A percentile compares a stretch with the other conserved stretches of the same genome.
These are phyloP conservation scores for Chaetomium olivaceum DNA, from an alignment of 2,329 filamentous ascomycete genomes.

Conservation along the genomic window DNA sequence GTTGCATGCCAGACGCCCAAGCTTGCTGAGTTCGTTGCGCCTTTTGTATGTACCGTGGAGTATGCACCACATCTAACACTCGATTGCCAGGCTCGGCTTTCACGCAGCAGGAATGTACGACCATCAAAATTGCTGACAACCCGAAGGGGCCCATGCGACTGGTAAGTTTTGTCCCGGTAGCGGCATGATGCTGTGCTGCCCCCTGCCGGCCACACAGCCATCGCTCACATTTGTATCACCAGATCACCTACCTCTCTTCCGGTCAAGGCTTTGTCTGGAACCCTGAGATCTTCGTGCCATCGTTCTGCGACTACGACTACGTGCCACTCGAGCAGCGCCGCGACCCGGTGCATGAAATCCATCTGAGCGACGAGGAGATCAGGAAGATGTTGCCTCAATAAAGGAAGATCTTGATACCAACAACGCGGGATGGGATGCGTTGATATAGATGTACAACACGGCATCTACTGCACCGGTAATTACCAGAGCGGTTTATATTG, in stretches of 20 bases:
- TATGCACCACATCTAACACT: slow-evolving; percentile 35
- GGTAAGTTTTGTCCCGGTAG: slow-evolving; percentile 48
- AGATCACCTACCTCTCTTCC: slow-evolving; percentile 79
- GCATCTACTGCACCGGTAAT: background rate
- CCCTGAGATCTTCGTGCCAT: slow-evolving; percentile 80
- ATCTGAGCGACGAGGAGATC: slow-evolving; percentile 74
- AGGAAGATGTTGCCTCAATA: slow-evolving; percentile 67
- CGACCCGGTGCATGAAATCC: slow-evolving; percentile 77
- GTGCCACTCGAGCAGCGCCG: slow-evolving; percentile 72
- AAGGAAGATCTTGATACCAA: slow-evolving; percentile 22
- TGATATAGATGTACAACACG: slow-evolving; percentile 11
- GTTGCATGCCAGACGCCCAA: slow-evolving; percentile 58
- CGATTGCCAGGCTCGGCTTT: slow-evolving; percentile 64
- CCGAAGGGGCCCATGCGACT: slow-evolving; percentile 71
- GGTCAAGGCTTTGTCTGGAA: slow-evolving; percentile 84
- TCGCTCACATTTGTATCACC: slow-evolving; percentile 20
- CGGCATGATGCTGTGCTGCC: slow-evolving; percentile 12
- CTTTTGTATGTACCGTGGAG: background rate
- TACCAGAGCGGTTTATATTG: background rate
- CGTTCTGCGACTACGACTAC: slow-evolving; percentile 74
- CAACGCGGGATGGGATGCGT: background rate
- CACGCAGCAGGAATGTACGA: slow-evolving; percentile 74
- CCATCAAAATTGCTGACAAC: slow-evolving; percentile 71
- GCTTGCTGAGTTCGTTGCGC: slow-evolving; percentile 58
- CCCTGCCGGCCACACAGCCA: background rate